Evolutionary conservation across 352 stramenopile species (phyloP), one percentile per base, ranked within the genome.

Genomic region (Globisporangium polare): DNA sequence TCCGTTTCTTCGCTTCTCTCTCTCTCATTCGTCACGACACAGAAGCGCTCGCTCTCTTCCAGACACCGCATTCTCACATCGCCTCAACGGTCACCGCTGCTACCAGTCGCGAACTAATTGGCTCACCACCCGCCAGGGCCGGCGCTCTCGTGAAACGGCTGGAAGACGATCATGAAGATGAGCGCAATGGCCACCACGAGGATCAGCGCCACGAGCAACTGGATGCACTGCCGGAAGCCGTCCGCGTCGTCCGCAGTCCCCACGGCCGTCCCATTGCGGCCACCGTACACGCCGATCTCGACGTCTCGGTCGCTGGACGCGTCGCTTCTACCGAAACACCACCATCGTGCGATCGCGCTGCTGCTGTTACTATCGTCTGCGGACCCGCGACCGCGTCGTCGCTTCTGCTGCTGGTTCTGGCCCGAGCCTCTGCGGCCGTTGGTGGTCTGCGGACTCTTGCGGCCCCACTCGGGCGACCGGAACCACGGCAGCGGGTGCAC

Each of bases 401-500:
- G 39, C 55, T 66, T 53, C 60, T 69, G 17, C n/a, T 50, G 29
- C 41, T 7, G 56, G 56, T 50, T 22, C 41, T 7, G 56, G 56
- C 55, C 52, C 58, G 57, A 17, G 46, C 60, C 35, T 50, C 62
- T 15, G 51, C 50, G 50, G 26, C 50, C 33, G 33, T 39, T 39
- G 9, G 33, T 15, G 9, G 13, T 5, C 54, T 2, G 68, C 50
- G 29, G 73, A 67, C 15, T 62, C 42, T 60, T 65, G 33, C 68
- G 70, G 2, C 71, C 67, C 78, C 72, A 84, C 60, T 90, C 78
- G 50, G 83, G 83, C 39, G 79, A 90, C 43, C 75, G 76, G 69
- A 91, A 93, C 83, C 83, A 93, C 57, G 83, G 83, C 63, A 93
- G 67, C 29, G 83, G 83, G 51, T 91, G 69, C 20, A 91, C 63